Base-by-base conservation (phyloP, 2,329 filamentous ascomycete genomes). In the Tolypocladium cylindrosporum region DNA sequence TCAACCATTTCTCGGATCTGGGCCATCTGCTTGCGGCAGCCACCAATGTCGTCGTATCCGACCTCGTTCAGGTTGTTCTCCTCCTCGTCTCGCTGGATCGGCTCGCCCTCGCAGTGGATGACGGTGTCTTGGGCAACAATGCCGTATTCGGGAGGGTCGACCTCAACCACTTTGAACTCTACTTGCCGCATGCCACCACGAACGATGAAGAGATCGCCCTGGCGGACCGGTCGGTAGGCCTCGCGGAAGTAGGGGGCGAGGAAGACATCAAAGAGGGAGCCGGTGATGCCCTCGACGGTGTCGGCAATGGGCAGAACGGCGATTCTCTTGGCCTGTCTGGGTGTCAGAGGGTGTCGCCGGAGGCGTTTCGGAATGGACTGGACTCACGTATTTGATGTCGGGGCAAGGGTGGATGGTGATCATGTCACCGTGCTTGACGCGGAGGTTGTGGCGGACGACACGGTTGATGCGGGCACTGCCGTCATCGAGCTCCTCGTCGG, bases 21-120 rank as follows among this genome's bases (percentile, higher is more conserved):
- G 63, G 94, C 94, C 94, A 99, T 97, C 79, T 99, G 94, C 81
- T 99, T 99, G 71, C 94, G 86, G 84, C 94, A 97, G 66, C 94
- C 94, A 83, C 94, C 94, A 77, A 99, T 99, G 72, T 99, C 94
- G 70, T 99, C 94, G 73, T 99, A 99, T 54, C 94, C 94, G 65
- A 99, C 94, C 77, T 99, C 94, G 73, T 97, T 99, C 66, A 99
- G 82, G 78, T 97, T 99, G 74, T 95, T 95, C 81, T 99, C 94
- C 76, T 99, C 94, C 69, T 99, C 94, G 68, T 99, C 94, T 67
- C 94, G 92, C 79, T 97, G 91, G 68, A 99, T 97, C 21, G 75
- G 74, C 60, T 74, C 65, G 40, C 94, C 94, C 76, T 99, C 94
- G 77, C 94, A 97, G 80, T 99, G 94, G 67, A 99, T 97, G 66